A percentile compares a stretch with the other conserved stretches of the same genome.
These are phyloP conservation scores for Cryptosporidium ryanae DNA, from an alignment of 169 alveolate species.

Conservation along the genomic window DNA sequence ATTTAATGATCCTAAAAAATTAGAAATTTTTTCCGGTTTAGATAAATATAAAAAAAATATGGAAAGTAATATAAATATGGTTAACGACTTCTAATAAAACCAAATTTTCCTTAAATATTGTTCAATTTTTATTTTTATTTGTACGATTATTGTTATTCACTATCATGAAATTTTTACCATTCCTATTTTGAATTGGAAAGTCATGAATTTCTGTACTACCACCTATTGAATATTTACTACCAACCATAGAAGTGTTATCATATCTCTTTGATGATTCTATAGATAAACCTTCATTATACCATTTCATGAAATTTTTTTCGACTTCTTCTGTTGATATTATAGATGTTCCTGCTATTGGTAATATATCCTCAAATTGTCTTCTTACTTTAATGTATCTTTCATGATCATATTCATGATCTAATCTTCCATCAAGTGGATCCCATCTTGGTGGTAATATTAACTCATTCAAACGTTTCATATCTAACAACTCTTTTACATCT, in stretches of 20 bases:
- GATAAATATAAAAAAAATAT: constrained; percentile 8
- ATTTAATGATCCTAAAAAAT: constrained; percentile 19
- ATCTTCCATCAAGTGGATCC: constrained; percentile 75
- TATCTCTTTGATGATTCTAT: constrained; percentile 54
- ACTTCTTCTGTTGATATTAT: constrained; percentile 32
- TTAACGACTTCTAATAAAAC: background rate
- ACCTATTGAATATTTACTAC: constrained; percentile 30
- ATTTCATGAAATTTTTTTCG: constrained; percentile 55
- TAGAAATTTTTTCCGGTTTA: constrained; percentile 53
- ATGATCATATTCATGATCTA: constrained; percentile 73
- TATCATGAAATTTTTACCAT: constrained; percentile 41
- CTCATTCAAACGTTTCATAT: constrained; percentile 62
- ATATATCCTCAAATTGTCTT: constrained; percentile 67
- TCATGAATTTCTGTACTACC: constrained; percentile 63
- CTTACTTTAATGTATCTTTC: constrained; percentile 51
- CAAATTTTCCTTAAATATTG: no score
- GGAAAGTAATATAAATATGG: background rate
- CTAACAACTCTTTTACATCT: constrained; percentile 62
- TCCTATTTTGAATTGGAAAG: constrained; percentile 25
- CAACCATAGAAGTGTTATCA: constrained; percentile 53
- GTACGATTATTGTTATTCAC: constrained; percentile 6
- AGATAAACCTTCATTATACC: constrained; percentile 46
- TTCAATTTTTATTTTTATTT: background rate
- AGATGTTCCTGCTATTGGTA: constrained; percentile 55
- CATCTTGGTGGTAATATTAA: constrained; percentile 71